Base-by-base conservation (phyloP, 2,329 filamentous ascomycete species). In the Fusarium nygamai region DNA sequence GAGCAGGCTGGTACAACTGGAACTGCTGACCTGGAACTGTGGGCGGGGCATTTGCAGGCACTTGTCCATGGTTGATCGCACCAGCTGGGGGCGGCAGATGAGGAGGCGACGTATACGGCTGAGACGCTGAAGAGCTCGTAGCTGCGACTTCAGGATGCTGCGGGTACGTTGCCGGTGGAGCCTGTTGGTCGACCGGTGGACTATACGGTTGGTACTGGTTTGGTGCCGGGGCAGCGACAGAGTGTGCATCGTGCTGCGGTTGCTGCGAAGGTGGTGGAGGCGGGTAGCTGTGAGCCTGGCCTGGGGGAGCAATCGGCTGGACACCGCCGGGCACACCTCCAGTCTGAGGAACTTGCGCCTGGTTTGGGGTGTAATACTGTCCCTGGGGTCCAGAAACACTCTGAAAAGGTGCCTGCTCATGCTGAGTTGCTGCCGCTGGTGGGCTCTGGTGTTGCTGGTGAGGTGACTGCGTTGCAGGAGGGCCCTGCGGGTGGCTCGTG, bases 401-500 rank as follows among this genome's bases (percentile, higher is more conserved):
- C 9, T 59, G 33, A 2, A 61, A 53, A 7, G 2, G n/a, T 4
- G 29, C 20, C 13, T 44, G n/a, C 3, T 41, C 19, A 10, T 10
- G 29, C 24, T 70, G 69, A 2, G n/a, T 6, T 4, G 56, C 20
- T 10, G 46, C 6, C 1, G 20, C n/a, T 13, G 36, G 39, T 20
- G 48, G 59, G 0, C 10, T 50, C 3, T 47, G 24, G 41, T 69
- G 31, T 7, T 69, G 41, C 20, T 68, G 64, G 8, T 68, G 48
- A 11, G 54, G 56, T 4, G 48, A 43, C 27, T 61, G 48, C 1
- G 47, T 39, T 8, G 27, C 46, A 20, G 31, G 39, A 10, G 6
- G 17, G 4, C 16, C 19, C 22, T 57, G 65, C 16, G 29, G 13
- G 9, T 54, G 27, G 14, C 17, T 29, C 12, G 9, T 20, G 29